phyloP scores from a whole-genome alignment of 2,329 filamentous ascomycete species.

The Blumeriella jaapii region DNA sequence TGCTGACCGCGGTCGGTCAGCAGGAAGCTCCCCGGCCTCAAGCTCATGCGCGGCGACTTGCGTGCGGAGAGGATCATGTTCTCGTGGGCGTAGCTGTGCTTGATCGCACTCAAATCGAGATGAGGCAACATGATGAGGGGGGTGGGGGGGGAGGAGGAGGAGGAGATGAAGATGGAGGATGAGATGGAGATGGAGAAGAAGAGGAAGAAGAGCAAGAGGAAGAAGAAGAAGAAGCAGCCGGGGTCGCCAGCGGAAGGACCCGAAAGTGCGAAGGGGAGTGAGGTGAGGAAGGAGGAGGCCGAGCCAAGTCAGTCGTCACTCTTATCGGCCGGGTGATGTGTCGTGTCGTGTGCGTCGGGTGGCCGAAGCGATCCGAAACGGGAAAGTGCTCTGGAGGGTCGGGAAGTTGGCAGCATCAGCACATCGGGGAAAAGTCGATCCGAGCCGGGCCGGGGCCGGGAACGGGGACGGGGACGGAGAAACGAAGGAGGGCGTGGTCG shows the following conservation, averaged over 20 bases:
- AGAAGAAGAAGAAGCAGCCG: background rate
- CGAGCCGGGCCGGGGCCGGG: too few relatives aligned
- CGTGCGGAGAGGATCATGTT: conserved; percentile 29
- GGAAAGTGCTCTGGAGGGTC: too few relatives aligned
- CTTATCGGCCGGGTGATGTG: too few relatives aligned
- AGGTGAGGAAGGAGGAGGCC: too few relatives aligned
- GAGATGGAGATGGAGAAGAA: conserved; percentile 10
- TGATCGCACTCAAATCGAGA: conserved; percentile 16
- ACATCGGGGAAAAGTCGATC: too few relatives aligned
- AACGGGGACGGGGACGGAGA: too few relatives aligned
- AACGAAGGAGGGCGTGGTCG: too few relatives aligned
- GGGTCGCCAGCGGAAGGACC: too few relatives aligned
- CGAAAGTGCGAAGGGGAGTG: background rate
- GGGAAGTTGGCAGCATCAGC: too few relatives aligned
- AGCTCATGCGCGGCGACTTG: conserved; percentile 40
- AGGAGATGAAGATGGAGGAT: conserved; percentile 9
- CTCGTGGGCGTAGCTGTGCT: conserved; percentile 29
- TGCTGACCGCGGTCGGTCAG: conserved; percentile 40
- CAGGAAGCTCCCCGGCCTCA: conserved; percentile 46
- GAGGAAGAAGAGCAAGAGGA: background rate
- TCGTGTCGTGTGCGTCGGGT: too few relatives aligned
- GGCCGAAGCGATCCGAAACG: too few relatives aligned
- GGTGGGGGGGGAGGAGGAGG: conserved; percentile 22
- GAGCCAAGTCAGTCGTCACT: too few relatives aligned
- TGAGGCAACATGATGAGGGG: conserved; percentile 21